Base-by-base conservation (phyloP, 2,329 filamentous ascomycete genomes). In the Neoscytalidium dimidiatum region DNA sequence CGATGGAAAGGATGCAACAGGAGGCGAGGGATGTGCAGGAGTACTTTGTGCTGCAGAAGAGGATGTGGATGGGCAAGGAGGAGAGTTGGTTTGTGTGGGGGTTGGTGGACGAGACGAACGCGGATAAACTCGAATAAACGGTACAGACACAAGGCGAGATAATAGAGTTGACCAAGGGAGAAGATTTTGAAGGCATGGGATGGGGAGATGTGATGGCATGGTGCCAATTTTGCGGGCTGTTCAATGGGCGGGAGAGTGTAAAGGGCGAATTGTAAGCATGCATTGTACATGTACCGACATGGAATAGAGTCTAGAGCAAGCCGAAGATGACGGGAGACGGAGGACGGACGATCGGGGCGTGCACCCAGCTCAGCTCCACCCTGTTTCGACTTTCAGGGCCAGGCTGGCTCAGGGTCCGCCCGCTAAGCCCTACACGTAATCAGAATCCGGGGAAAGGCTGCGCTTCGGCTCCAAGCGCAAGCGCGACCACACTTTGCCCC, bases 11-110 rank as follows among this genome's bases (percentile, higher is more conserved):
- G 7, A 58, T 57, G 51, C 11, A 38, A 14, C 28, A 57, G 41
- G 51, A 38, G 21, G 41, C 21, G 68, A 83, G 84, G 70, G 78
- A 85, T 57, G 81, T 88, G 69, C 74, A 82, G 1, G 90, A 92
- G 79, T 86, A 91, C 71, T 68, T 92, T 4, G 88, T 90, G 43
- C 68, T 92, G 51, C 85, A 87, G 71, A 78, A 77, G 52, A 75
- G 72, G 62, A 85, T 84, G 21, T 85, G 79, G 51, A 67, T 70
- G 2, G 81, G 80, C 35, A 73, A 79, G 71, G 74, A 81, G 64
- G 77, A 75, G 29, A 79, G 82, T 2, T 92, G 90, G 90, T 82
- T 80, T 72, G 75, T 91, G 58, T 90, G 88, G 84, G 89, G 90
- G 14, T 89, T 86, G 21, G 78, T 86, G 31, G 75, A 83, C 46